Percentiles rank a stretch among this genome's conserved stretches.
These are phyloP conservation scores for Posidonia australis DNA, from an alignment of 106 monocot genomes.

Conservation along the genomic window DNA sequence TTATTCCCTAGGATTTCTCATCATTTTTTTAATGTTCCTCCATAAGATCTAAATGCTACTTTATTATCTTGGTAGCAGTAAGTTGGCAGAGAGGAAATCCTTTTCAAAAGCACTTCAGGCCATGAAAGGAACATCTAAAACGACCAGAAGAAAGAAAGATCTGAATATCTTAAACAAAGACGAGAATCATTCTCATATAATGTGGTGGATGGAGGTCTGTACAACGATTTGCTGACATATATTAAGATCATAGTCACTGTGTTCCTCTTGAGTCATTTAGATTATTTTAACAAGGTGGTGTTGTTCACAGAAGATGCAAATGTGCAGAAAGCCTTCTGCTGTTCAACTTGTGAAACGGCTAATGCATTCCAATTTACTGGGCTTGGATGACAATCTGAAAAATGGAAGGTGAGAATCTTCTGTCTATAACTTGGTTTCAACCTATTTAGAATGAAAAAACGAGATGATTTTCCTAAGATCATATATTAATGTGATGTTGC, in stretches of 20 bases:
- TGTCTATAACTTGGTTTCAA: neutral
- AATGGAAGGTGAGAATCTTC: constrained; percentile 70
- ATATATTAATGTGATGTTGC: no score
- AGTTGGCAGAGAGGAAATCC: constrained; percentile 26
- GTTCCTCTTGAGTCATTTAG: neutral
- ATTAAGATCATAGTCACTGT: neutral
- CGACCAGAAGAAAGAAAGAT: constrained; percentile 29
- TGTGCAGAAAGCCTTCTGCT: constrained; percentile 81
- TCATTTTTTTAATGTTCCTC: neutral
- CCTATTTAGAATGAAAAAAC: no score
- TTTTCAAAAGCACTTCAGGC: constrained; percentile 24
- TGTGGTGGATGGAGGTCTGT: constrained; percentile 91
- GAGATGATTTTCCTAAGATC: no score
- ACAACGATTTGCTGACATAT: neutral
- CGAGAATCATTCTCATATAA: constrained; percentile 41
- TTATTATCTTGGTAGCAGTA: constrained; percentile 12
- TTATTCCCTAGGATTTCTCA: neutral
- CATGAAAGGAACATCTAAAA: constrained; percentile 21
- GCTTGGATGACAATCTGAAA: constrained; percentile 61
- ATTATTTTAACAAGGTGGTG: neutral
- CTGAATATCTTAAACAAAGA: constrained; percentile 20
- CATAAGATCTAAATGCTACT: neutral
- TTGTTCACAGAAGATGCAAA: constrained; percentile 60
- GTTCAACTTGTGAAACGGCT: constrained; percentile 64
- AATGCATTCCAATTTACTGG: constrained; percentile 65